A percentile compares a stretch with the other conserved stretches of the same genome.
Conservation (phyloP, 768 basidiomycete species). For the Mrakia gelida region DNA sequence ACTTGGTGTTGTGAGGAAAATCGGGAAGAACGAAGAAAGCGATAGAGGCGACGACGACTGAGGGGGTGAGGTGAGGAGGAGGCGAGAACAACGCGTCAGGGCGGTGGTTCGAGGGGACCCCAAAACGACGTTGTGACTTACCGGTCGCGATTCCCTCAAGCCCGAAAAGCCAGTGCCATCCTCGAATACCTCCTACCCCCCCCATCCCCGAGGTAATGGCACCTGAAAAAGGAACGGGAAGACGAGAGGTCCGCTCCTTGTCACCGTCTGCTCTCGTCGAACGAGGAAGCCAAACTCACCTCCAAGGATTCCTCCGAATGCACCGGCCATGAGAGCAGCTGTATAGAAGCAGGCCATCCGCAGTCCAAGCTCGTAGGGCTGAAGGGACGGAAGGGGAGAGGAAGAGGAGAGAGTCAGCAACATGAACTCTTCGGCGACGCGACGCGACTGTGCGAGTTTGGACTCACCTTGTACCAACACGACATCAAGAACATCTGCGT, state of each 20-base stretch:
- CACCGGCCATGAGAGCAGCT: constrained; percentile 42
- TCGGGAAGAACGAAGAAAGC: constrained; percentile 42
- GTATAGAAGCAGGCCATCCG: constrained; percentile 45
- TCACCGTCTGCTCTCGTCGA: not conserved
- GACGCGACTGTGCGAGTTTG: not conserved
- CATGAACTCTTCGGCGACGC: not conserved
- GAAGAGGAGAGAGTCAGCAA: not conserved
- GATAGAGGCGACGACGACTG: constrained; percentile 34
- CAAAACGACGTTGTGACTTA: too few species aligned
- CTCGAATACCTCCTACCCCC: constrained; percentile 37
- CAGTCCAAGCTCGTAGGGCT: constrained; percentile 42
- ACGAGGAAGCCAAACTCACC: not conserved
- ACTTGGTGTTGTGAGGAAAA: constrained; percentile 42
- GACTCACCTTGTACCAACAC: constrained; percentile 38
- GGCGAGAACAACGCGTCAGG: constrained; percentile 33
- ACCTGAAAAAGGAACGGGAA: constrained; percentile 43
- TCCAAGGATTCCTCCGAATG: constrained; percentile 35
- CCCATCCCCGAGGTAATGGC: constrained; percentile 42
- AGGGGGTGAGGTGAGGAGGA: constrained; percentile 40
- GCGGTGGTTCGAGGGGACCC: too few species aligned
- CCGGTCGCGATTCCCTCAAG: constrained; percentile 17
- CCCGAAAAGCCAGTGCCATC: constrained; percentile 42
- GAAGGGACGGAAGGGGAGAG: constrained; percentile 19
- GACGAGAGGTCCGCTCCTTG: constrained; percentile 1
- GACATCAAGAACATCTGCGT: not conserved